phyloP scores from a whole-genome alignment of 306 rosid species.

The Cicer chorassanicum region DNA sequence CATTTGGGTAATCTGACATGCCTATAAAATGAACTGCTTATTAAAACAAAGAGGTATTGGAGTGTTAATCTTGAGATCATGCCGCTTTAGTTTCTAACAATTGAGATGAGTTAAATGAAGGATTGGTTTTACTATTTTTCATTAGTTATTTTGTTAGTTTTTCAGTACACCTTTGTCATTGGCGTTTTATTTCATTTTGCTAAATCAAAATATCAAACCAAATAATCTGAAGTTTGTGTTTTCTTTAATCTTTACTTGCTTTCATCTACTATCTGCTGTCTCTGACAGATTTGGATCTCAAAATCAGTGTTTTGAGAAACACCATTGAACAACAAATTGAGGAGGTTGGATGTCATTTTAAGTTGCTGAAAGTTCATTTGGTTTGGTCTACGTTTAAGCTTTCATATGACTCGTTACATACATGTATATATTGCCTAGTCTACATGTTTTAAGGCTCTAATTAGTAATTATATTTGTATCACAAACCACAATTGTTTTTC shows the following conservation, averaged over 20 bases:
- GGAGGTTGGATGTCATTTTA: constrained; percentile 9
- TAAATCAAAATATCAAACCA: background rate
- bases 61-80: constrained; percentile 17
- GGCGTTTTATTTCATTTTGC: background rate
- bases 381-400: background rate
- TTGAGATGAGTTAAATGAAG: background rate
- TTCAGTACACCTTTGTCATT: background rate
- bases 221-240: background rate
- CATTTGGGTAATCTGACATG: constrained; percentile 23
- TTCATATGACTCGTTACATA: constrained; percentile 25
- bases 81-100: background rate
- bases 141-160: background rate
- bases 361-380: constrained; percentile 13
- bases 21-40: background rate
- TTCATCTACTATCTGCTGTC: constrained; percentile 12
- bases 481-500: background rate
- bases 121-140: background rate
- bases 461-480: background rate
- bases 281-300: constrained; percentile 12
- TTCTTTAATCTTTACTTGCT: constrained; percentile 2
- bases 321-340: constrained; percentile 10
- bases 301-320: background rate
- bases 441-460: background rate
- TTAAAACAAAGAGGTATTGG: background rate
- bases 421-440: background rate